Evolutionary conservation across 768 basidiomycete species (phyloP).

Genomic region (Filobasidium wieringae): DNA sequence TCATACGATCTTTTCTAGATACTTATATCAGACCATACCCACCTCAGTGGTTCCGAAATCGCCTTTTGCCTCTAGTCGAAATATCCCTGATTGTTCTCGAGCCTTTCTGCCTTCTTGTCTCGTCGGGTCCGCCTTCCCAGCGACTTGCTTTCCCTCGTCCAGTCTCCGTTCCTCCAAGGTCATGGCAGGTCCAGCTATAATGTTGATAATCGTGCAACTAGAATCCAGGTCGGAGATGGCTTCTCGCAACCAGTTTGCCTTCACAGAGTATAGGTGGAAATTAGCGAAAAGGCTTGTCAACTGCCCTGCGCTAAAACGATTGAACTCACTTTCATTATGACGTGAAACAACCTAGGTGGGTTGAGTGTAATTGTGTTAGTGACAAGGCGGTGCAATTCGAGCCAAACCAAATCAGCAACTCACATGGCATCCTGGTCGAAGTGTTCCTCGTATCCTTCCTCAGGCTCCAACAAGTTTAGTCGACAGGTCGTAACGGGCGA

Average conservation of each 20-base stretch:
- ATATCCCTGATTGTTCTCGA: conserved; percentile 48
- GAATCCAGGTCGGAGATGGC: conserved; percentile 84
- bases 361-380: neutral
- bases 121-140: neutral
- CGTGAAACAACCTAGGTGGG: conserved; percentile 52
- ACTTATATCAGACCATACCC: conserved; percentile 2
- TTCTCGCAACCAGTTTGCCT: conserved; percentile 87
- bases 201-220: conserved; percentile 70
- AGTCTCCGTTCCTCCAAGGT: conserved; percentile 22
- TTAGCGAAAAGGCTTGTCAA: neutral
- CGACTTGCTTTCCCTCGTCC: neutral
- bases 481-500: conserved; percentile 35
- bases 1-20: neutral
- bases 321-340: conserved; percentile 63
- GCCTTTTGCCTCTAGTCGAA: conserved; percentile 69
- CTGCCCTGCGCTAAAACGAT: neutral
- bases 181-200: conserved; percentile 59
- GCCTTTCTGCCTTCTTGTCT: conserved; percentile 7
- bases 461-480: conserved; percentile 59
- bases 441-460: conserved; percentile 64
- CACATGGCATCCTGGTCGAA: conserved; percentile 61
- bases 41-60: conserved; percentile 80
- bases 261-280: no score
- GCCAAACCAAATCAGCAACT: conserved; percentile 17
- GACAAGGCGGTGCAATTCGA: neutral